Percentiles rank a stretch among this genome's conserved stretches.
Conservation (phyloP, 352 stramenopile genomes). For the Globisporangium cystogenes region DNA sequence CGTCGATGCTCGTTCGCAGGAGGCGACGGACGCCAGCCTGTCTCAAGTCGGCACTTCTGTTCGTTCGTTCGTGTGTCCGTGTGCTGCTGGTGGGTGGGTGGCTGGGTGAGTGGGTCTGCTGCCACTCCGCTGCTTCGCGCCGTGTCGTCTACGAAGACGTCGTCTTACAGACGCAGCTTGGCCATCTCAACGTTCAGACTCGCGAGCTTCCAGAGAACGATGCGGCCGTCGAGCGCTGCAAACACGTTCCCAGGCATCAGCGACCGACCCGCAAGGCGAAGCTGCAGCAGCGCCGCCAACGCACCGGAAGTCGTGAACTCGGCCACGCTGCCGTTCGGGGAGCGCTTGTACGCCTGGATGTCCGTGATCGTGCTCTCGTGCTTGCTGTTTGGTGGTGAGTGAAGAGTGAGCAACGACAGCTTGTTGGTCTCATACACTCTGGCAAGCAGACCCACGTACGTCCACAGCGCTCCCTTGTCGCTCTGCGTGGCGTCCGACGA, state of each 20-base stretch:
- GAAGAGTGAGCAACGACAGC: neutral
- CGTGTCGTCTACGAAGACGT: too few relatives aligned
- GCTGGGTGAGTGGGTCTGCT: too few relatives aligned
- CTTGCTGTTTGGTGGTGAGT: constrained; percentile 35
- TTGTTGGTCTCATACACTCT: too few relatives aligned
- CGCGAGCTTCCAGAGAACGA: constrained; percentile 75
- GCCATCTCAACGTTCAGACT: constrained; percentile 72
- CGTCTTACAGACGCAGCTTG: constrained; percentile 66
- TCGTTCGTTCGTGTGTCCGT: neutral
- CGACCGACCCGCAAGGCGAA: neutral
- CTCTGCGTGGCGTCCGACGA: constrained; percentile 75
- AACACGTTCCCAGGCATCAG: neutral
- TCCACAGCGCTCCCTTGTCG: constrained; percentile 81
- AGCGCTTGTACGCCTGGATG: constrained; percentile 60
- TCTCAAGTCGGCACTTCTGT: neutral
- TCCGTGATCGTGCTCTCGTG: constrained; percentile 84
- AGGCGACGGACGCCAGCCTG: too few relatives aligned
- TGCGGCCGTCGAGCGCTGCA: constrained; percentile 71
- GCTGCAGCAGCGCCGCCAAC: neutral
- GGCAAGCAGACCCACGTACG: constrained; percentile 28
- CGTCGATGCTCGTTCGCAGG: neutral
- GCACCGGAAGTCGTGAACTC: constrained; percentile 84
- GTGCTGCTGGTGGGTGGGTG: too few relatives aligned
- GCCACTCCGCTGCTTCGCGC: too few relatives aligned
- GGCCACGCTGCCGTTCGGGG: constrained; percentile 45